A percentile compares a stretch with the other conserved stretches of the same genome.
Evolutionary conservation across 108 stramenopile genomes (phyloP).

Genomic region (Nitzschia sp.): DNA sequence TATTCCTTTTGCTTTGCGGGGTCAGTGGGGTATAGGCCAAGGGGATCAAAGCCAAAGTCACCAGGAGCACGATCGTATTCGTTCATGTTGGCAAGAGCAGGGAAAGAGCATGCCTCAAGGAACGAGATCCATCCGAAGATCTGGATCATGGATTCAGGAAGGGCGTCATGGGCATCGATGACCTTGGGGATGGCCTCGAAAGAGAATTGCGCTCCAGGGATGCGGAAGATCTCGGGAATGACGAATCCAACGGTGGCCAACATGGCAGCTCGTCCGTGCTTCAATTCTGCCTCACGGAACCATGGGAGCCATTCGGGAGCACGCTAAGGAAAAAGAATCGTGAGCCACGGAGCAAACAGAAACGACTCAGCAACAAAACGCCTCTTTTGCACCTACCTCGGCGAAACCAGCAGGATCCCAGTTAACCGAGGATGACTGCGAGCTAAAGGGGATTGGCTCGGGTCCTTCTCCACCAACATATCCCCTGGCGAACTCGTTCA

Average conservation of each 20-base stretch:
- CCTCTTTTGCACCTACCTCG: constrained; percentile 63
- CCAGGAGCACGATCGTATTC: constrained; percentile 77
- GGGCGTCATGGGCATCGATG: constrained; percentile 77
- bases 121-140: constrained; percentile 71
- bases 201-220: constrained; percentile 84
- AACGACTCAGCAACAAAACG: constrained; percentile 52
- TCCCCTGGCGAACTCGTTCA: constrained; percentile 59
- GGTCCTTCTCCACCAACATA: constrained; percentile 61
- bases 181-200: constrained; percentile 79
- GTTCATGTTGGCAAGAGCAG: constrained; percentile 64
- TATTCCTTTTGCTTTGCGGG: constrained; percentile 45
- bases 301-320: constrained; percentile 51
- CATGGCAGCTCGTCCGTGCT: constrained; percentile 91
- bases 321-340: constrained; percentile 10
- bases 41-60: constrained; percentile 63
- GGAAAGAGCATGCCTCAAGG: constrained; percentile 56
- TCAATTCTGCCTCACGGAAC: constrained; percentile 90
- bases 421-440: constrained; percentile 34
- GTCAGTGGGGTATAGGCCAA: constrained; percentile 54
- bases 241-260: constrained; percentile 83
- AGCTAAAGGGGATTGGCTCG: constrained; percentile 57
- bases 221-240: constrained; percentile 81
- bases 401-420: constrained; percentile 76
- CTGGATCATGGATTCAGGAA: constrained; percentile 78
- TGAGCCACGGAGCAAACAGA: constrained; percentile 64